Conservation (phyloP, 257 asterid genomes). For the Penstemon barbatus region DNA sequence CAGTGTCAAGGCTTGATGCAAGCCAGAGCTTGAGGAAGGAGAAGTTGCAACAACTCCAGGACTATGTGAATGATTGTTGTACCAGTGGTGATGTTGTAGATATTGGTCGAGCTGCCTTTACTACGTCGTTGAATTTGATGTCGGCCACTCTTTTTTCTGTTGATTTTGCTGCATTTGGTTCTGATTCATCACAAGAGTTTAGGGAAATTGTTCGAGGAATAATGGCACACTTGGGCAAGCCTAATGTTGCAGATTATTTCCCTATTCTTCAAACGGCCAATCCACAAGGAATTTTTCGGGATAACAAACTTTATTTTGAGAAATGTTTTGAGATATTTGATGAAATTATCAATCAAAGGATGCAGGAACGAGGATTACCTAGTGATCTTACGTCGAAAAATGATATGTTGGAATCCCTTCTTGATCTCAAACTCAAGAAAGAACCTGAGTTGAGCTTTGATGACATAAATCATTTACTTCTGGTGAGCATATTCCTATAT, state of each 20-base stretch:
- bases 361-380: conserved; percentile 19
- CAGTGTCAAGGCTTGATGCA: conserved; percentile 9
- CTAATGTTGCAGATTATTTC: conserved; percentile 19
- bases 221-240: conserved; percentile 3
- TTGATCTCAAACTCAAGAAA: conserved; percentile 29
- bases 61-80: conserved; percentile 17
- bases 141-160: conserved; percentile 16
- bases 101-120: conserved; percentile 25
- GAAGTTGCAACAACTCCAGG: conserved; percentile 19
- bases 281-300: conserved; percentile 49
- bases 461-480: no score
- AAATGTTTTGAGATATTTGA: conserved; percentile 39
- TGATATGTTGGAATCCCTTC: conserved; percentile 41
- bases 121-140: conserved; percentile 24
- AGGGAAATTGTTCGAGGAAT: conserved; percentile 14
- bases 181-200: conserved; percentile 23
- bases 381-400: not conserved
- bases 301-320: conserved; percentile 24
- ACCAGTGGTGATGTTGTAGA: conserved; percentile 3
- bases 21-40: conserved; percentile 20
- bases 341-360: conserved; percentile 38
- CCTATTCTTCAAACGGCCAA: conserved; percentile 29
- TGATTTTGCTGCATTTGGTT: conserved; percentile 16
- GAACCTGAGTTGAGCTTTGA: conserved; percentile 27
- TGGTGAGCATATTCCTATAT: no score